A percentile compares a stretch with the other conserved stretches of the same genome.
Evolutionary conservation across 2,329 filamentous ascomycete species (phyloP).

Genomic region (Lanzia echinophila): DNA sequence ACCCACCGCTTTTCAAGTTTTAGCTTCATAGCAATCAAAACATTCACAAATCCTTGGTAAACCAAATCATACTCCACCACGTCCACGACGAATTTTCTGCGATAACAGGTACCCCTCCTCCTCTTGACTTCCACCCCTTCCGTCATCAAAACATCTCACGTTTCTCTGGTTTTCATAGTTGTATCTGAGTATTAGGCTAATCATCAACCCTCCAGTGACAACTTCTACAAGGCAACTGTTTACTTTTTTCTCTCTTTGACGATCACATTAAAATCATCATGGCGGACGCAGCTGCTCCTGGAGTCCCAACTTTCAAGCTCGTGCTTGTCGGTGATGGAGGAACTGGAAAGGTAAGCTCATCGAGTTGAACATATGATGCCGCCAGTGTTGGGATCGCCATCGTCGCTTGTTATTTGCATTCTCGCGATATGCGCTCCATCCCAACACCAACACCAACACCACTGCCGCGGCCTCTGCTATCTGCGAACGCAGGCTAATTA

Average conservation of each 20-base stretch:
- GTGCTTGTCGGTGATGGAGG: slow-evolving; percentile 98
- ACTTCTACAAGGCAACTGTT: slow-evolving; percentile 18
- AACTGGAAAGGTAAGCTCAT: slow-evolving; percentile 83
- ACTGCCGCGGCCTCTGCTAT: slow-evolving; percentile 17
- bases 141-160: background rate
- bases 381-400: slow-evolving; percentile 3
- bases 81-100: slow-evolving; percentile 25
- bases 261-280: slow-evolving; percentile 42
- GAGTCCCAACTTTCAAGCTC: slow-evolving; percentile 91
- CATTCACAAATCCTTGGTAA: slow-evolving; percentile 23
- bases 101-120: slow-evolving; percentile 23
- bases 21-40: slow-evolving; percentile 25
- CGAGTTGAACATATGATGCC: background rate
- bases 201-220: background rate
- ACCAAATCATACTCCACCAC: slow-evolving; percentile 29
- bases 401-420: slow-evolving; percentile 9
- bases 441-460: slow-evolving; percentile 18
- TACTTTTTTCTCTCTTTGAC: slow-evolving; percentile 20
- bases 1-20: slow-evolving; percentile 10
- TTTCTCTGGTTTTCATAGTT: background rate
- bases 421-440: slow-evolving; percentile 17
- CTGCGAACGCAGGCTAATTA: slow-evolving; percentile 19
- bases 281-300: slow-evolving; percentile 47
- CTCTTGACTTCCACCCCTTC: background rate
- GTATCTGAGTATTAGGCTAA: background rate